Base-by-base conservation (phyloP, 2,329 filamentous ascomycete species). In the Periconia digitata region DNA sequence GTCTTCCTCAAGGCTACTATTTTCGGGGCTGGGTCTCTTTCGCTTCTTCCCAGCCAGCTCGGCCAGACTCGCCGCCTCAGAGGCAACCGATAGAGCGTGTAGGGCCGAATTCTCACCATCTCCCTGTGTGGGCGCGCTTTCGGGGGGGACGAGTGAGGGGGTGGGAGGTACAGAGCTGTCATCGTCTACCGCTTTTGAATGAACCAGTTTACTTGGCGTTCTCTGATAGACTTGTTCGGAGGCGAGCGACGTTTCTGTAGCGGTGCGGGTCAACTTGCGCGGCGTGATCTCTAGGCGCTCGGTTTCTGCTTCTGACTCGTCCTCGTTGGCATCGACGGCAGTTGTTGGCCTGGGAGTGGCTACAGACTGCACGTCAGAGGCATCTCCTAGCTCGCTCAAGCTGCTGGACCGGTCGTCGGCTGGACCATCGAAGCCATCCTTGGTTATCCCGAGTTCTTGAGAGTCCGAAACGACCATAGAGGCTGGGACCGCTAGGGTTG, bases 281-380 rank as follows among this genome's bases (percentile, higher is more conserved):
- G 92, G 91, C n/a, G 90, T 95, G 64, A 89, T 85, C 66, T 94
- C 94, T 51, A 99, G 80, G 50, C 94, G 86, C 74, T 96, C 92
- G 1, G 92, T 97, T 74, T 96, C 92, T 27, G 92, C 92, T 72
- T 97, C 92, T 3, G 92, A 87, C 60, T 88, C 85, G 46, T 81
- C 79, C 44, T 85, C 82, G 24, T 86, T 69, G 40, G 69, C 42
- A 42, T 70, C 60, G 32, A 48, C 43, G 38, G 57, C 57, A 21
- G 49, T 42, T 20, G 54, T 45, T 15, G 60, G 58, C 35, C 55
- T 56, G 32, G 65, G 65, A n/a, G 64, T 69, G 17, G 60, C 56
- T 47, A 69, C 68, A 16, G 67, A 72, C 27, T 69, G 63, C 23
- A 81, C 86, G 54, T 88, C 84, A 43, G 89, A 86, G 53, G 89